phyloP scores from a whole-genome alignment of 768 basidiomycete species.

The Mycena rosella region DNA sequence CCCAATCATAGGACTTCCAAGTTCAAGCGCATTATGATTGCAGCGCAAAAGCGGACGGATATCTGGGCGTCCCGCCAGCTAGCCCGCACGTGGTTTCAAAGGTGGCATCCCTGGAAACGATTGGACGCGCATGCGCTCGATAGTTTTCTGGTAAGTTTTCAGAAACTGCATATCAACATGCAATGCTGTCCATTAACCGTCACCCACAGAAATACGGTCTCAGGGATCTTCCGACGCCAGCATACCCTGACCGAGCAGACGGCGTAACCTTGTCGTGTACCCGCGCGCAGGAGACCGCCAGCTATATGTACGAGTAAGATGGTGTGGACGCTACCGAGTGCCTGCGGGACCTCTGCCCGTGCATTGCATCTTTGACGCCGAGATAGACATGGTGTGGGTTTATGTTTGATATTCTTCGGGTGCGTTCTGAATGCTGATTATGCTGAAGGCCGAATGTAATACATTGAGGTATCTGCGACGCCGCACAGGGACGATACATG shows the following conservation, averaged over 20 bases:
- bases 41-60: not conserved
- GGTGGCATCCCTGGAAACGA: not conserved
- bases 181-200: not conserved
- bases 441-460: not conserved
- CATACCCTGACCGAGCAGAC: not conserved
- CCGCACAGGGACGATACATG: not conserved
- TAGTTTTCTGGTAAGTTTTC: not conserved
- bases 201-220: not conserved
- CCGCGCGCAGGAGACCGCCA: not conserved
- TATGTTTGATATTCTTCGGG: too few relatives aligned
- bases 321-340: constrained; percentile 5
- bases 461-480: not conserved
- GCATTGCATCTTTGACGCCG: constrained; percentile 10
- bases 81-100: not conserved
- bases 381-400: constrained; percentile 7
- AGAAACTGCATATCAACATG: not conserved
- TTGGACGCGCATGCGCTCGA: not conserved
- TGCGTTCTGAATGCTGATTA: too few relatives aligned
- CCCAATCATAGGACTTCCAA: not conserved
- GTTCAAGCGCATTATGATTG: not conserved
- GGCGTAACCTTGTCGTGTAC: constrained; percentile 6
- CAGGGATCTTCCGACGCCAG: not conserved
- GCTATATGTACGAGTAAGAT: constrained; percentile 7
- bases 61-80: not conserved
- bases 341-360: not conserved